Evolutionary conservation across 2,329 filamentous ascomycete species (phyloP), one percentile per base, ranked within the genome.

Genomic region (Exophiala oligosperma): DNA sequence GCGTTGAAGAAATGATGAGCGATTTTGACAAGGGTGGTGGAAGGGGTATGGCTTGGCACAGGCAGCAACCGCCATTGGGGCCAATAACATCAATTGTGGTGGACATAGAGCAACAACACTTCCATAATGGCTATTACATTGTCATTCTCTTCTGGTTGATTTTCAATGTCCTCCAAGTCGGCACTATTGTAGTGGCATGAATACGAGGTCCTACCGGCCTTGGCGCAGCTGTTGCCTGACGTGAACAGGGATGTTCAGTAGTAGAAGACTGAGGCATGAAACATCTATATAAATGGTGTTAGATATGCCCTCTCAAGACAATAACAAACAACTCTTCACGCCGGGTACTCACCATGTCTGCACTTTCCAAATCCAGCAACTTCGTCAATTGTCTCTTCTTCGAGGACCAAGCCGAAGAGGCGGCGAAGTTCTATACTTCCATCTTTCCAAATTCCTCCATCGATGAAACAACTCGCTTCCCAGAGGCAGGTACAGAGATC

Each of bases 381-480:
- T 61, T 67, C 28, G 53, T 57, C 52, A 50, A 57, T 9, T 69
- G 65, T 35, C 60, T 69, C 51, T 68, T 66, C 56, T 68, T 68
- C 54, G 63, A 67, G 46, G 59, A 57, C 41, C 52, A 67, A 37
- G 66, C 63, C 29, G 58, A 67, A 64, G 64, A 67, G 44, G 66
- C 66, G 21, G 67, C 64, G 21, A 62, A 59, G 11, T 61, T 58
- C 57, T 67, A 69, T 40, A 59, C 61, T 29, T 63, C 64, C 28
- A 60, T 68, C 52, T 68, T 68, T 58, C 57, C 59, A 8, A 61
- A 57, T 41, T 67, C 65, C 6, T 52, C 49, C 23, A 57, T 63
- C 47, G 41, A 43, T 11, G 62, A 67, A 37, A 71, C 66, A 49
- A 68, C 71, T 38, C 66, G 64, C 49, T 74, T 74, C 60, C 63